These are phyloP conservation scores for Apiotrichum brassicae DNA, from an alignment of 1,284 basidiomycete species.

Conservation along the genomic window DNA sequence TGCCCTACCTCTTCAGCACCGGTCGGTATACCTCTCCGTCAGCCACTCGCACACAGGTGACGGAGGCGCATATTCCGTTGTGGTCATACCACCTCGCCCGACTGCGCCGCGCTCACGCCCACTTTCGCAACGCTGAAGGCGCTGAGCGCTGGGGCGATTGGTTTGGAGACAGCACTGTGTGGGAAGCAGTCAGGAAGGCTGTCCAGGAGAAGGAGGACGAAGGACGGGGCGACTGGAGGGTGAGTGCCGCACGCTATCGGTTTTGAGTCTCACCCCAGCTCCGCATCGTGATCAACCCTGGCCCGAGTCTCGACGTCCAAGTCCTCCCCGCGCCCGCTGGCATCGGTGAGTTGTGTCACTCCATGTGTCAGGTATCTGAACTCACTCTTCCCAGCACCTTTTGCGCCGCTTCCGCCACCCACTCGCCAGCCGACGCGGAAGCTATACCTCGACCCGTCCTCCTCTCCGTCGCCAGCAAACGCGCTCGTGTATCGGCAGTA, in stretches of 20 bases:
- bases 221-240: conserved; percentile 29
- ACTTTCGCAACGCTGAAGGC: conserved; percentile 24
- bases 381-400: conserved; percentile 12
- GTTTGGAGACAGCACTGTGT: conserved; percentile 26
- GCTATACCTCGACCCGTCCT: conserved; percentile 27
- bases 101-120: conserved; percentile 25
- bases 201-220: conserved; percentile 14
- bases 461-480: not conserved
- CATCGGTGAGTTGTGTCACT: conserved; percentile 15
- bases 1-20: conserved; percentile 34
- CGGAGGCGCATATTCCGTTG: conserved; percentile 22
- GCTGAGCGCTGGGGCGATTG: conserved; percentile 25
- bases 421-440: conserved; percentile 9
- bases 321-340: conserved; percentile 24
- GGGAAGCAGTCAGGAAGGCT: conserved; percentile 10
- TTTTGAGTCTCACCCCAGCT: conserved; percentile 12
- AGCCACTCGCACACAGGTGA: conserved; percentile 3
- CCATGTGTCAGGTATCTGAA: no score
- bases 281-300: conserved; percentile 24
- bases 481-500: conserved; percentile 21
- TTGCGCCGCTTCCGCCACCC: conserved; percentile 6
- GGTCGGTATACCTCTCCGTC: conserved; percentile 28
- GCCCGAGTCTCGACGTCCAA: conserved; percentile 24
- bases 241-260: conserved; percentile 11
- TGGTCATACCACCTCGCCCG: conserved; percentile 29